Percentiles rank a stretch among this genome's conserved stretches.
These are phyloP conservation scores for Xylariales sp. DNA, from an alignment of 2,329 filamentous ascomycete species.

Conservation along the genomic window DNA sequence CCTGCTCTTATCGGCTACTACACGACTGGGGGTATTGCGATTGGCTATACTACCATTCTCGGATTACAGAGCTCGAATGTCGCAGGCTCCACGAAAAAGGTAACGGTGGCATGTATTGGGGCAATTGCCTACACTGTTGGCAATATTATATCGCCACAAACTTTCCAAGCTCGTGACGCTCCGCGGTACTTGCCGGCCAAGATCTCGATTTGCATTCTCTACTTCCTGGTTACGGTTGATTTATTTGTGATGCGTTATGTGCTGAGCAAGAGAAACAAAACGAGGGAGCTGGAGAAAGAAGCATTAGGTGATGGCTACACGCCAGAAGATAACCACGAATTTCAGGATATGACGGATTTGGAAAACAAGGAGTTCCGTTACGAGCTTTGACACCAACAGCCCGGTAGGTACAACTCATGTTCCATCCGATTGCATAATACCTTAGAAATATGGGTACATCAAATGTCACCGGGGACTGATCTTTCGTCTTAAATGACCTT, in stretches of 20 bases:
- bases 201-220: constrained; percentile 20
- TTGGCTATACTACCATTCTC: constrained; percentile 33
- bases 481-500: too few species aligned
- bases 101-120: constrained; percentile 28
- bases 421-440: too few species aligned
- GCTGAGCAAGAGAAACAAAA: constrained; percentile 22
- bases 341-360: constrained; percentile 23
- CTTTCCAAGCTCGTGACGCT: constrained; percentile 31
- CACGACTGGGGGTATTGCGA: constrained; percentile 31
- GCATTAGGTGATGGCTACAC: constrained; percentile 18
- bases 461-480: too few species aligned
- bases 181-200: constrained; percentile 19
- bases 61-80: constrained; percentile 31
- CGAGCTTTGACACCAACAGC: too few species aligned
- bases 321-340: constrained; percentile 28
- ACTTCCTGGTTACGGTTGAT: constrained; percentile 24
- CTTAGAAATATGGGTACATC: too few species aligned
- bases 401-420: too few species aligned
- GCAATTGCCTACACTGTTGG: constrained; percentile 33
- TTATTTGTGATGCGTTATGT: constrained; percentile 26
- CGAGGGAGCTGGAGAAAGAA: constrained; percentile 22
- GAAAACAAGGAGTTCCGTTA: constrained; percentile 24
- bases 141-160: constrained; percentile 38
- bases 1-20: constrained; percentile 33
- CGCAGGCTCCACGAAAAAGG: constrained; percentile 31